Evolutionary conservation across 2,329 filamentous ascomycete genomes (phyloP), one percentile per base, ranked within the genome.

Genomic region (Xylaria sp.): DNA sequence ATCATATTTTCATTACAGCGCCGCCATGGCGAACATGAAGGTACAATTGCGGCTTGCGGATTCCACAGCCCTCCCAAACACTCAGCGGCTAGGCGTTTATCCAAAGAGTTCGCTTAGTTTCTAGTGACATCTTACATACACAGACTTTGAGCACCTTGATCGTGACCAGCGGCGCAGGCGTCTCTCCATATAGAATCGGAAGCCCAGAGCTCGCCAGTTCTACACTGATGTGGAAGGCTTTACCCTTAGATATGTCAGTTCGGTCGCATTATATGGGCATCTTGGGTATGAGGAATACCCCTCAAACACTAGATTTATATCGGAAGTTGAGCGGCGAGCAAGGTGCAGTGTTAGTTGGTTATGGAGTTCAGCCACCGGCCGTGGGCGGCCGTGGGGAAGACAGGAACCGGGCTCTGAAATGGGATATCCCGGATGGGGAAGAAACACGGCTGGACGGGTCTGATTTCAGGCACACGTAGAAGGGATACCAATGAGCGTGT

Each of bases 281-380:
- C 28, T 65, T 65, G 61, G 59, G 61, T 68, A 63, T 63, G 33
- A 46, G 44, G 36, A 57, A 31, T 20, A 59, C 48, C n/a, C 38
- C 53, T 48, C 51, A n/a, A 17, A 65, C 68, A 51, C 51, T 7
- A 49, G n/a, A 20, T n/a, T 13, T 10, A 51, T n/a, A 40, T n/a
- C 33, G 13, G 51, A 56, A 33, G n/a, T 31, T 23, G 20, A 9
- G 31, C 40, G 36, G 10, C 11, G 4, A 49, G n/a, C 15, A 54
- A 42, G 26, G 48, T 54, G 53, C 11, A 33, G 31, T n/a, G 23
- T 28, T 54, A 20, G 28, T 59, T 53, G 33, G 44, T 53, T 60
- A 49, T 40, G 23, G 17, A 28, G n/a, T 20, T 38, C 36, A 40
- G 44, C 20, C 26, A 5, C 56, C 60, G 28, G 38, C 20, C 20